Conservation (phyloP, 2,329 filamentous ascomycete species). For the Amphichorda felina region DNA sequence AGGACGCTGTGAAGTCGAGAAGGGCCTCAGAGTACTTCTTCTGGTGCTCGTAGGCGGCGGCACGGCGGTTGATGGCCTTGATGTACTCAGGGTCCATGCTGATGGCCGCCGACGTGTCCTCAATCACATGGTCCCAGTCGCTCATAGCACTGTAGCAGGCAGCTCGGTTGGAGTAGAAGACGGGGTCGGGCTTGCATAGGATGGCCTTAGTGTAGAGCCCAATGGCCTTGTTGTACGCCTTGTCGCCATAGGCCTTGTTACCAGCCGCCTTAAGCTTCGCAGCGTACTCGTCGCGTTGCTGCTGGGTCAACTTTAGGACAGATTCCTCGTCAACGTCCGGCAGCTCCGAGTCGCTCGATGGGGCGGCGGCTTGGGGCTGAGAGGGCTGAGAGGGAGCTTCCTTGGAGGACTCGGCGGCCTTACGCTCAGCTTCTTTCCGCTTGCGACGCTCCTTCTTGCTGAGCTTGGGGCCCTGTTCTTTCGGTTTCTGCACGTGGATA, state of each 20-base stretch:
- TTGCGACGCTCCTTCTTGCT: slow-evolving; percentile 86
- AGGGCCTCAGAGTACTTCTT: slow-evolving; percentile 87
- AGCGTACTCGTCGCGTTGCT: slow-evolving; percentile 78
- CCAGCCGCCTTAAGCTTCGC: slow-evolving; percentile 88
- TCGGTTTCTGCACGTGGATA: slow-evolving; percentile 27
- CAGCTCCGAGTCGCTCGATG: slow-evolving; percentile 53
- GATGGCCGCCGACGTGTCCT: slow-evolving; percentile 91
- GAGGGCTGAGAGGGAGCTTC: slow-evolving; percentile 17
- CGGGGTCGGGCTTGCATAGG: slow-evolving; percentile 90
- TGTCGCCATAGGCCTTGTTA: slow-evolving; percentile 91
- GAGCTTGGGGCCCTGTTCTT: slow-evolving; percentile 51
- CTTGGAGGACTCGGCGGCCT: slow-evolving; percentile 31
- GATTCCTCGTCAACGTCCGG: slow-evolving; percentile 53
- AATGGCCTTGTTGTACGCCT: slow-evolving; percentile 89
- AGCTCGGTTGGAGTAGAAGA: slow-evolving; percentile 98
- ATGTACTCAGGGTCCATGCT: slow-evolving; percentile 91
- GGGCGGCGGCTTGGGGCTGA: slow-evolving; percentile 36
- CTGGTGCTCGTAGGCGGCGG: slow-evolving; percentile 92
- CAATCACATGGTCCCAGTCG: slow-evolving; percentile 92
- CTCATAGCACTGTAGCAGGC: slow-evolving; percentile 92
- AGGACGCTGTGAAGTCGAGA: slow-evolving; percentile 95
- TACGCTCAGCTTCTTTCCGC: slow-evolving; percentile 66
- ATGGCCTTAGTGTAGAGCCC: slow-evolving; percentile 93
- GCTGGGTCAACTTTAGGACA: slow-evolving; percentile 34
- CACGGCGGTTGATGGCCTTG: slow-evolving; percentile 92